phyloP scores from a whole-genome alignment of 2,329 filamentous ascomycete genomes.

The Colletotrichum sublineola region DNA sequence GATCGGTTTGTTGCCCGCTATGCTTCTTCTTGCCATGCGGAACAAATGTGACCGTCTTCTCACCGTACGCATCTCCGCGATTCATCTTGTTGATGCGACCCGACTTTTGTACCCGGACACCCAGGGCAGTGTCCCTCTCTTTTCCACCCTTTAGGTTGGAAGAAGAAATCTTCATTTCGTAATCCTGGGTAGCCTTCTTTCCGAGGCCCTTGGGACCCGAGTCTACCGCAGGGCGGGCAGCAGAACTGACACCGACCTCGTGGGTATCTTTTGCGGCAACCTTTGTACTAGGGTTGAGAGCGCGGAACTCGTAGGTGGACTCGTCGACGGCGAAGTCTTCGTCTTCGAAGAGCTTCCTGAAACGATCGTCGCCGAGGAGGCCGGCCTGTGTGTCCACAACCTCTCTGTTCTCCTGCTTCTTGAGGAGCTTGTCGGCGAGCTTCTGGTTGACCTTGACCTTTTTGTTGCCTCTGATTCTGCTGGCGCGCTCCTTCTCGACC shows the following conservation, averaged over 20 bases:
- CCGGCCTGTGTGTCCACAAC: slow-evolving; percentile 71
- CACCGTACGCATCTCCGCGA: slow-evolving; percentile 67
- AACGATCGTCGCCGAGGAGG: slow-evolving; percentile 86
- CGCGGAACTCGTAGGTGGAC: slow-evolving; percentile 85
- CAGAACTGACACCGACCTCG: slow-evolving; percentile 39
- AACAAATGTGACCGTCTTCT: slow-evolving; percentile 80
- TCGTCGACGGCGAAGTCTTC: slow-evolving; percentile 95
- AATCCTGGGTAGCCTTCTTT: slow-evolving; percentile 30
- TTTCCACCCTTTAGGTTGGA: slow-evolving; percentile 73
- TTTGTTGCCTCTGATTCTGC: slow-evolving; percentile 92
- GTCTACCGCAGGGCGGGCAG: slow-evolving; percentile 21
- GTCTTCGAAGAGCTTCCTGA: slow-evolving; percentile 90
- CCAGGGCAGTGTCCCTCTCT: slow-evolving; percentile 68
- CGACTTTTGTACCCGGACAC: slow-evolving; percentile 66
- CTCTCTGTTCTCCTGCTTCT: slow-evolving; percentile 72
- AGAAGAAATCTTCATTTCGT: slow-evolving; percentile 76
- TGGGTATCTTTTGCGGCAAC: slow-evolving; percentile 41
- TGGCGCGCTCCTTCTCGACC: slow-evolving; percentile 97
- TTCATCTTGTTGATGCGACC: slow-evolving; percentile 60
- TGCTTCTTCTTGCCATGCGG: slow-evolving; percentile 68
- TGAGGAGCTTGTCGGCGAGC: slow-evolving; percentile 80
- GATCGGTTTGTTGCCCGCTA: slow-evolving; percentile 43
- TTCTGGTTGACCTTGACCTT: slow-evolving; percentile 97
- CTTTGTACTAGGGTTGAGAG: slow-evolving; percentile 87
- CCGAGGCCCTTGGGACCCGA: slow-evolving; percentile 34